Evolutionary conservation across 2,329 filamentous ascomycete genomes (phyloP), one percentile per base, ranked within the genome.

Genomic region (Ophiostoma tasmaniense): DNA sequence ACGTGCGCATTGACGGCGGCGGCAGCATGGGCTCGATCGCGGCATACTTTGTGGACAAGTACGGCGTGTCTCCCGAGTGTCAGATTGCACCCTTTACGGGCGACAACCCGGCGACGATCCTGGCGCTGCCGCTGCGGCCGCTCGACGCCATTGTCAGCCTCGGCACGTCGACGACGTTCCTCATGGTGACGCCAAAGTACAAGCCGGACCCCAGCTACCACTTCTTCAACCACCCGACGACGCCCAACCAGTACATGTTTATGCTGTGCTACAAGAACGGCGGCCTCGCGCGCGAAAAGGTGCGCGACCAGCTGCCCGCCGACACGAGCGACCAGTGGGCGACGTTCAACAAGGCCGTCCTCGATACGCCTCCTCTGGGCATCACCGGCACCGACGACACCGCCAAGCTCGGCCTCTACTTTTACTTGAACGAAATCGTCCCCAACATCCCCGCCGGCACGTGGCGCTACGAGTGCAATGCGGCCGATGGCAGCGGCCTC

Each of bases 251-350:
- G 71, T 97, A 96, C 85, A 98, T 99, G 95, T 98, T 99, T 80
- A 99, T 99, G 95, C 87, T 99, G 45, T 99, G 95, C 84, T 99
- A 98, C 83, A 98, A 98, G 81, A 99, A 99, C 80, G 95, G 95
- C 73, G 93, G 93, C 1, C 87, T 98, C 1, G 94, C 95, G 1
- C 90, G 95, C 62, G 95, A 99, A 77, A 89, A 91, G 75, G 87
- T 98, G 71, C 90, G 95, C 68, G 92, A 99, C 76, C 84, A 86
- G 0, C 86, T 98, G 67, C 90, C 92, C 71, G 64, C 22, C 55
- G 79, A 80, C 33, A 77, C 81, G 11, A 77, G 78, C 4, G 83
- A 89, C 69, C 81, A 83, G 13, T 99, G 95, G 95, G 85, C 87
- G 66, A 83, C 79, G 67, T 99, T 98, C 83, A 95, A 98, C 82